Evolutionary conservation across 2,329 filamentous ascomycete genomes (phyloP).

Genomic region (Trichoderma semiorbis): DNA sequence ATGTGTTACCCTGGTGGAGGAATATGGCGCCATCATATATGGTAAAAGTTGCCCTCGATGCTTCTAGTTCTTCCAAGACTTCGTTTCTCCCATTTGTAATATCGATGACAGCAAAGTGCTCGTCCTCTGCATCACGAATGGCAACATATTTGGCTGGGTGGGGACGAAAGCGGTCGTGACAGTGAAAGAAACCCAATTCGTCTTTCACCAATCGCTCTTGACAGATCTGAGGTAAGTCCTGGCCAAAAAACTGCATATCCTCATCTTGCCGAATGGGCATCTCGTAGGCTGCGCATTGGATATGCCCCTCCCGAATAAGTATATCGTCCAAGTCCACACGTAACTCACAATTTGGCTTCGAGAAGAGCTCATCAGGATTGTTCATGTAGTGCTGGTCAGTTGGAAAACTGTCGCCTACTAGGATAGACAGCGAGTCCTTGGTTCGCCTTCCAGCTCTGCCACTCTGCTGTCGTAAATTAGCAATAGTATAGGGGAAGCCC

Average conservation of each 20-base stretch:
- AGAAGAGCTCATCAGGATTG: constrained; percentile 91
- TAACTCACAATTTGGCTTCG: constrained; percentile 81
- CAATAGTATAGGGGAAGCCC: constrained; percentile 93
- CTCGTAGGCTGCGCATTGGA: constrained; percentile 93
- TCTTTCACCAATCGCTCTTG: constrained; percentile 71
- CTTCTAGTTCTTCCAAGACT: constrained; percentile 93
- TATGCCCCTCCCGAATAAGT: constrained; percentile 85
- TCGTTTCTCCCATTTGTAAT: constrained; percentile 76
- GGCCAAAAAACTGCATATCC: constrained; percentile 76
- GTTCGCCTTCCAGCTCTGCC: constrained; percentile 88
- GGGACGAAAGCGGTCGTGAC: constrained; percentile 82
- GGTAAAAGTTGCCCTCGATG: constrained; percentile 90
- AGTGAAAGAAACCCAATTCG: constrained; percentile 80
- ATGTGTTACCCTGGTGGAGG: constrained; percentile 90
- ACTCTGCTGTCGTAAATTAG: constrained; percentile 91
- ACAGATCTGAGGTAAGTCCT: constrained; percentile 67
- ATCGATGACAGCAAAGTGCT: constrained; percentile 93
- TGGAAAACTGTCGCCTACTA: constrained; percentile 85
- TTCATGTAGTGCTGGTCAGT: constrained; percentile 97
- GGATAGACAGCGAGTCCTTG: constrained; percentile 84
- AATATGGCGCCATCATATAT: constrained; percentile 97
- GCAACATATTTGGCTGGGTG: constrained; percentile 77
- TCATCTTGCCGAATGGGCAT: constrained; percentile 82
- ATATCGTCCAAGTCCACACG: constrained; percentile 92
- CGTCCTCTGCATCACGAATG: constrained; percentile 82